These are phyloP conservation scores for Polyporus arcularius DNA, from an alignment of 768 basidiomycete species.

Conservation along the genomic window DNA sequence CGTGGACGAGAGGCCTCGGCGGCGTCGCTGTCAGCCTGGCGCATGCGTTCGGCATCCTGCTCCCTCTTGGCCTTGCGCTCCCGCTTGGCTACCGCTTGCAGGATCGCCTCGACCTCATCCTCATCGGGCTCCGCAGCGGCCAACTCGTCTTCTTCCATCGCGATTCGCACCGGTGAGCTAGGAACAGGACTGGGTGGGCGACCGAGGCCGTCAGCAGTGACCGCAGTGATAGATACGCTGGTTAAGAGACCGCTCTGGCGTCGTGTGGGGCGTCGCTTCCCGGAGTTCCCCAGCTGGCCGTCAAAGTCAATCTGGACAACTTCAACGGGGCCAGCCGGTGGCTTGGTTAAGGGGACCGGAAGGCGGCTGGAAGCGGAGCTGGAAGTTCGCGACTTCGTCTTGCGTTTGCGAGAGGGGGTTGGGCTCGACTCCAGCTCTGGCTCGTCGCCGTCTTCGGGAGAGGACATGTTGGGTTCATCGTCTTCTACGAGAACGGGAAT, in stretches of 20 bases:
- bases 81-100: conserved; percentile 42
- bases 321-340: conserved; percentile 19
- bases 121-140: conserved; percentile 37
- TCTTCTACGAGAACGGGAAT: conserved; percentile 70
- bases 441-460: conserved; percentile 33
- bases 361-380: conserved; percentile 16
- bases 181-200: conserved; percentile 69
- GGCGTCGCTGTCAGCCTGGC: conserved; percentile 31
- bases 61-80: conserved; percentile 53
- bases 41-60: conserved; percentile 32
- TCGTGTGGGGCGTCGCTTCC: conserved; percentile 38
- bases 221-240: conserved; percentile 35
- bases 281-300: conserved; percentile 33
- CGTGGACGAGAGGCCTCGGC: conserved; percentile 32
- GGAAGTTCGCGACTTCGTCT: conserved; percentile 38
- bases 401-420: conserved; percentile 42
- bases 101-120: conserved; percentile 38
- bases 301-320: conserved; percentile 39
- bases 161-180: conserved; percentile 59
- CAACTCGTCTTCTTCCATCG: conserved; percentile 58
- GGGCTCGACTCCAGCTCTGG: conserved; percentile 41
- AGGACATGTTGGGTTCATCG: conserved; percentile 52
- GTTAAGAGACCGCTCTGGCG: conserved; percentile 58
- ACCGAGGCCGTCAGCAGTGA: conserved; percentile 27
- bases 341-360: conserved; percentile 11